Evolutionary conservation across 2,329 filamentous ascomycete genomes (phyloP), one percentile per base, ranked within the genome.

Genomic region (Phyllosticta citrichinensis): DNA sequence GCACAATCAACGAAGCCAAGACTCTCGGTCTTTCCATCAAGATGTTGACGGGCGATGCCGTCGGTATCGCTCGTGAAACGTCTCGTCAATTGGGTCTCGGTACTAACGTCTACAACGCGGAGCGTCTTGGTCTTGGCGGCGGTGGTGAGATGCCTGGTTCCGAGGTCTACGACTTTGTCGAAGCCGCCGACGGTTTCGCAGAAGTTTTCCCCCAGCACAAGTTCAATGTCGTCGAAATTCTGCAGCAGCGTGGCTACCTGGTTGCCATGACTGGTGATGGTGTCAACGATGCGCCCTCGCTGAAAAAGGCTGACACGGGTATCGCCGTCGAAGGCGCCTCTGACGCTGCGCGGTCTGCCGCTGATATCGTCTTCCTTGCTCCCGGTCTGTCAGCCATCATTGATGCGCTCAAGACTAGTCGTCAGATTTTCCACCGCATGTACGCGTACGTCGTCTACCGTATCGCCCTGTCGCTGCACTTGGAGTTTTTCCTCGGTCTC

Each of bases 211-310:
- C 91, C 68, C 89, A 96, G 79, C 91, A 96, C 83, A 96, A 96
- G 82, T 95, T 92, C 80, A 89, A 91, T 66, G 90, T 94, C 75
- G 91, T 96, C 69, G 90, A 95, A 77, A 95, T 95, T 71, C 84
- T 96, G 57, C 91, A 96, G 79, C 88, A 93, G 79, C 89, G 91
- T 84, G 91, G 91, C 67, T 92, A 95, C 77, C 84, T 96, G 51
- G 91, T 95, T 77, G 91, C 91, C 74, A 96, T 96, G 91, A 96
- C 91, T 77, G 91, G 91, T 81, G 91, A 96, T 68, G 91, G 91
- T 83, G 91, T 96, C 79, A 96, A 96, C 78, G 91, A 96, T 76
- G 91, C 91, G 66, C 89, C 91, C 65, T 95, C 90, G 30, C 81
- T 96, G 72, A 95, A 96, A 81, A 95, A 92, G 81, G 91, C 91